A percentile compares a stretch with the other conserved stretches of the same genome.
Evolutionary conservation across 129 eudicot genomes (phyloP).

Genomic region (Lactuca saligna): DNA sequence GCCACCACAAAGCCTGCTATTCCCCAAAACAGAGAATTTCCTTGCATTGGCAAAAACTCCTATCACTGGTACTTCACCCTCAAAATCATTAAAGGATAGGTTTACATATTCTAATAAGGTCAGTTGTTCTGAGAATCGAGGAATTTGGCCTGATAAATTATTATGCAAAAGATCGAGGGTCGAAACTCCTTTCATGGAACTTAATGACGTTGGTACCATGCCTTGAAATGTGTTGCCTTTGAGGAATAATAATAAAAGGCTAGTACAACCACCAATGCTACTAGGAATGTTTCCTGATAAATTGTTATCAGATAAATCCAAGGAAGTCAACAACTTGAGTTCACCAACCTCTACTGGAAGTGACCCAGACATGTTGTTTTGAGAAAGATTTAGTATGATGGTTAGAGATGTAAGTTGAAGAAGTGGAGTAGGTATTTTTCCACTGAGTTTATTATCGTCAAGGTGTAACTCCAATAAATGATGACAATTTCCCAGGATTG

Average conservation of each 20-base stretch:
- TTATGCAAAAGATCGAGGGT: neutral
- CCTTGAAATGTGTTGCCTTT: neutral
- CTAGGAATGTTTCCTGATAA: neutral
- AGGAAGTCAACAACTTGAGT: neutral
- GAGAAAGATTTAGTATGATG: neutral
- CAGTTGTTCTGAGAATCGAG: neutral
- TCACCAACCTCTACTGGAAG: neutral
- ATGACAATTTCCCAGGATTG: neutral
- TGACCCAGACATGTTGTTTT: neutral
- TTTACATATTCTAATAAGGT: too few species aligned
- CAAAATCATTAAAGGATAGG: too few species aligned
- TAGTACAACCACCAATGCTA: neutral
- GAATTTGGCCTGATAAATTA: neutral
- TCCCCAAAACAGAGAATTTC: too few species aligned
- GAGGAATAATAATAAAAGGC: neutral
- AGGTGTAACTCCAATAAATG: neutral
- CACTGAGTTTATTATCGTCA: neutral
- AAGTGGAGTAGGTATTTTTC: neutral
- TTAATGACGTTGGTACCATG: neutral
- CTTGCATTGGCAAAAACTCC: too few species aligned
- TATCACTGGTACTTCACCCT: too few species aligned
- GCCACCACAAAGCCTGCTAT: too few species aligned
- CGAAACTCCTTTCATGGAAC: neutral
- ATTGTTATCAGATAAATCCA: neutral
- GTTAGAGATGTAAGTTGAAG: neutral